These are phyloP conservation scores for Aspergillus sp. DNA, from an alignment of 2,329 filamentous ascomycete species.

Conservation along the genomic window DNA sequence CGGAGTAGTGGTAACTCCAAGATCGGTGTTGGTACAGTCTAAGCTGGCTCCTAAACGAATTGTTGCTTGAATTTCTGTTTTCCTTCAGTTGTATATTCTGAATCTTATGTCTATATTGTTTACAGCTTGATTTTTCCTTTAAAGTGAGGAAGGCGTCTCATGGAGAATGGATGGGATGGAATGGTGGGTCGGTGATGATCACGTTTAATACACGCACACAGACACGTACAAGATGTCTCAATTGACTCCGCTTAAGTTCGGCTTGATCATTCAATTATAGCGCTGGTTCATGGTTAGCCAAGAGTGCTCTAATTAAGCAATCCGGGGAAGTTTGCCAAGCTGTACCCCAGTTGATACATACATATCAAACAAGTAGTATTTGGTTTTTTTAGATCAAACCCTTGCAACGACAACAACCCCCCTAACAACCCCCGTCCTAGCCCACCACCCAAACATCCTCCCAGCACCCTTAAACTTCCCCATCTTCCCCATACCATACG, in stretches of 20 bases:
- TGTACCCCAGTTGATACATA: too few relatives aligned
- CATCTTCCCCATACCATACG: conserved; percentile 35
- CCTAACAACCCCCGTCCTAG: conserved; percentile 35
- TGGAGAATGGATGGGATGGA: conserved; percentile 15
- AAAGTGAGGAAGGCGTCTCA: conserved; percentile 19
- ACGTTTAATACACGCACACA: conserved; percentile 1
- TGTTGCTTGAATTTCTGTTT: background rate
- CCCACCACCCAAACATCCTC: conserved; percentile 46
- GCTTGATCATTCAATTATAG: background rate
- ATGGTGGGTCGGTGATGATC: conserved; percentile 15
- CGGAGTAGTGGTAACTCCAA: conserved; percentile 32
- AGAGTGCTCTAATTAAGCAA: background rate
- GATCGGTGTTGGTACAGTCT: conserved; percentile 32
- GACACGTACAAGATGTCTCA: background rate
- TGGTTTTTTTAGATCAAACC: too few relatives aligned
- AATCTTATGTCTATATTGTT: conserved; percentile 1
- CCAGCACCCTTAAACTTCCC: conserved; percentile 36
- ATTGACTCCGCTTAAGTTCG: background rate
- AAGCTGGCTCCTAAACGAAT: conserved; percentile 9
- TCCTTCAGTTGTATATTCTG: conserved; percentile 11
- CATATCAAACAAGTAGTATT: too few relatives aligned
- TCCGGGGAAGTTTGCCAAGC: background rate
- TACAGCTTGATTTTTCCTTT: background rate
- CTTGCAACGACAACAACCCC: conserved; percentile 44
- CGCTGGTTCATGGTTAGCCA: background rate